Conservation (phyloP, 768 basidiomycete species). For the Leccinum boreale region DNA sequence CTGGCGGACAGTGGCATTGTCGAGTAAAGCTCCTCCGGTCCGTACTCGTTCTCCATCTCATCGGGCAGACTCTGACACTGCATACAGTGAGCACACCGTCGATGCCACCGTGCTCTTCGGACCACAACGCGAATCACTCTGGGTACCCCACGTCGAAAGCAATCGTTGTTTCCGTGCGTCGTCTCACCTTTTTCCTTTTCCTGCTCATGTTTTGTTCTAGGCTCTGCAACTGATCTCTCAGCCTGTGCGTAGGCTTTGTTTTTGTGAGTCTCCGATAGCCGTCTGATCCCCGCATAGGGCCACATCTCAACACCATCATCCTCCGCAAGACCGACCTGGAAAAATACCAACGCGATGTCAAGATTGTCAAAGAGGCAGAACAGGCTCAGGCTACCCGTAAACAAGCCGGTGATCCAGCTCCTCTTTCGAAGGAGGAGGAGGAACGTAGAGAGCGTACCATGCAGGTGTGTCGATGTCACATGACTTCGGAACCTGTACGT, state of each 20-base stretch:
- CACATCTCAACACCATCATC: background rate
- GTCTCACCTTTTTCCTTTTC: background rate
- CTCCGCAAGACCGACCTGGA: constrained; percentile 22
- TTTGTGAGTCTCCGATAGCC: background rate
- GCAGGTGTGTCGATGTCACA: background rate
- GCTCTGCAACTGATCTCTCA: background rate
- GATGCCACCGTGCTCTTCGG: background rate
- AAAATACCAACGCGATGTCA: constrained; percentile 1
- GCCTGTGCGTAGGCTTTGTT: constrained; percentile 14
- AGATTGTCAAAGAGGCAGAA: background rate
- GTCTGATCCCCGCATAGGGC: constrained; percentile 17
- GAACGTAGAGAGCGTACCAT: background rate
- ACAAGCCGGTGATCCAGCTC: background rate
- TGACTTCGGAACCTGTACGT: background rate
- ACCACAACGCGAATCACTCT: background rate
- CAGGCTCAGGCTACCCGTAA: background rate
- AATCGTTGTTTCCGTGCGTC: constrained; percentile 21
- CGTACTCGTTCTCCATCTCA: background rate
- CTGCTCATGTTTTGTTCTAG: background rate
- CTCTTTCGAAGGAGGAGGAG: background rate
- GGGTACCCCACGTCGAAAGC: constrained; percentile 26
- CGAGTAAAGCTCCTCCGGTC: constrained; percentile 15
- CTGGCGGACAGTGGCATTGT: constrained; percentile 18
- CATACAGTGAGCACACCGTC: constrained; percentile 14
- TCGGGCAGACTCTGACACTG: background rate